Base-by-base conservation (phyloP, 2,329 filamentous ascomycete genomes). In the Scytalidium lignicola region DNA sequence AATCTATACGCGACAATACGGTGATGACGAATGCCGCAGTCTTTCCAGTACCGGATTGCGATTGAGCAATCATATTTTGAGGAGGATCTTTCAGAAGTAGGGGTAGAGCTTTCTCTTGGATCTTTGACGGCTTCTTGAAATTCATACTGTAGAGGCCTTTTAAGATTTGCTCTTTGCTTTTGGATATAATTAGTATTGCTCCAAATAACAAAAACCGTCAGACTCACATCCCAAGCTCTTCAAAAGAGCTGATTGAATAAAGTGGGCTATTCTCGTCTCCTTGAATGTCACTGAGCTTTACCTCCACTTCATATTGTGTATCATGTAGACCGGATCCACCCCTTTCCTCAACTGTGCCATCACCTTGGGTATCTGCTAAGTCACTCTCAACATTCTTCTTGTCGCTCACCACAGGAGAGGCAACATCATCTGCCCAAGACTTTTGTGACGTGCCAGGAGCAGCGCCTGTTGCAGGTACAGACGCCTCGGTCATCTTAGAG, bases 41-140 rank as follows among this genome's bases (percentile, higher is more conserved):
- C 76, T 99, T 99, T 64, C 93, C 93, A 18, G 93, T 99, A 60
- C 93, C 93, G 2, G 93, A 99, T 69, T 99, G 93, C n/a, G 93
- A 99, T 71, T 99, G 93, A 3, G 91, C 93, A 64, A 99, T 92
- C 79, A 99, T 87, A 70, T 97, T 97, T 56, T 79, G 78, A 1
- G 92, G 86, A n/a, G 93, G 92, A 64, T 96, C 76, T 60, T 80
- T 74, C 55, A 99, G 80, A 63, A 99, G 86, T 48, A 99, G 78
- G 22, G 93, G 93, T 17, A 99, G 79, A 1, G 93, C 93, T 60
- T 86, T 89, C 69, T 96, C 93, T 73, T 99, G 93, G 57, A 99
- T 95, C 74, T 99, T 99, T 49, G 93, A 97, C 0, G 93, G 93
- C 70, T 95, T 95, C 63, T 85, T 80, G 75, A 96, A 97, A 70